Conservation (phyloP, 2,329 filamentous ascomycete genomes). For the Colletotrichum melonis region DNA sequence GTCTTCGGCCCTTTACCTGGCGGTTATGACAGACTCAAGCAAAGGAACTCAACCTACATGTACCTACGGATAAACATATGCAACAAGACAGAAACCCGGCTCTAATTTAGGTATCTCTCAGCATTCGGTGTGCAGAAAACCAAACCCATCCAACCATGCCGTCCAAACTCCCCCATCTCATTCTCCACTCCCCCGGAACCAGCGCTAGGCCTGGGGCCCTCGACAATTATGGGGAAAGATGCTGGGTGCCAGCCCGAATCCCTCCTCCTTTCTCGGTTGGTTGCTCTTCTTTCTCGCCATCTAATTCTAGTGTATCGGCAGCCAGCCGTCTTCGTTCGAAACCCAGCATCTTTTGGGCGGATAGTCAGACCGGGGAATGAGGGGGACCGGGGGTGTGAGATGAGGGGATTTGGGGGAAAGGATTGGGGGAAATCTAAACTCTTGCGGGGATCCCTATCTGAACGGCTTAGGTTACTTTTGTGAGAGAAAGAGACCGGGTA, state of each 20-base stretch:
- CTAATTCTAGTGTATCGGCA: background rate
- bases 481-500: background rate
- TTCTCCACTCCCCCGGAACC: constrained; percentile 24
- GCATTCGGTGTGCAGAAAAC: background rate
- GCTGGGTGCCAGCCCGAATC: background rate
- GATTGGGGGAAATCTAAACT: background rate
- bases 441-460: background rate
- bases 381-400: constrained; percentile 5
- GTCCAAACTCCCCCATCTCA: constrained; percentile 1
- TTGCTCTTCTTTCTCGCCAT: constrained; percentile 3
- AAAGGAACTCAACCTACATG: background rate
- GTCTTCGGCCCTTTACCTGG: background rate
- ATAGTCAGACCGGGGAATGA: constrained; percentile 23
- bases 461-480: background rate
- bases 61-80: background rate
- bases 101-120: background rate
- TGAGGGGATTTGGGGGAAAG: background rate
- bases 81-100: too few relatives aligned
- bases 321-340: background rate
- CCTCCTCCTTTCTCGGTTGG: background rate
- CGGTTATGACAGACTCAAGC: background rate
- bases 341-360: background rate
- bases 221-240: constrained; percentile 23
- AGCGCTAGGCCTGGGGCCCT: constrained; percentile 12
- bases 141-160: background rate